Percentiles rank a stretch among this genome's conserved stretches.
phyloP scores from a whole-genome alignment of 164 flowering plant genomes.

The Dillenia suffruticosa region DNA sequence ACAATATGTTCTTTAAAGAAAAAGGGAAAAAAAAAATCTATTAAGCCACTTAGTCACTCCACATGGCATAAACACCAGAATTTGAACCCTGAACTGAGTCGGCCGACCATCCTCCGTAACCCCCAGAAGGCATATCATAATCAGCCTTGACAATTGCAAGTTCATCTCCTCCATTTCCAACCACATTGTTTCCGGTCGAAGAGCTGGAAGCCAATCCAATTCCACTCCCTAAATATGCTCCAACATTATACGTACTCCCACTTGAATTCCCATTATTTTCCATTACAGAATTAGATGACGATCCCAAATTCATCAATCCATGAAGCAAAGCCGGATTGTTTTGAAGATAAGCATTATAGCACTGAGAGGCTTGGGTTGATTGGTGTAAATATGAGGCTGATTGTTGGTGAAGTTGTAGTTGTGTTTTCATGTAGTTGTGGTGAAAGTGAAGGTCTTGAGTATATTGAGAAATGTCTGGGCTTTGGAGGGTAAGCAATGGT shows the following conservation, averaged over 20 bases:
- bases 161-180: slow-evolving; percentile 22
- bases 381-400: slow-evolving; percentile 11
- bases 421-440: slow-evolving; percentile 38
- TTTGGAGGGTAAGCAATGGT: slow-evolving; percentile 46
- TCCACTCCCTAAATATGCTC: slow-evolving; percentile 31
- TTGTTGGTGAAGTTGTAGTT: slow-evolving; percentile 48
- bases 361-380: slow-evolving; percentile 18
- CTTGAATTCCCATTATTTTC: slow-evolving; percentile 31
- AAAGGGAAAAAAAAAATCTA: no score
- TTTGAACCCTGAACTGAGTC: slow-evolving; percentile 49
- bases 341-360: slow-evolving; percentile 31
- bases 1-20: no score
- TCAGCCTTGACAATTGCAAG: slow-evolving; percentile 50
- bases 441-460: slow-evolving; percentile 28
- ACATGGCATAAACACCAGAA: slow-evolving; percentile 53
- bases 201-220: slow-evolving; percentile 27
- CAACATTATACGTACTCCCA: slow-evolving; percentile 29
- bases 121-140: slow-evolving; percentile 50
- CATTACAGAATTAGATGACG: slow-evolving; percentile 23
- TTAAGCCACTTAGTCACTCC: slow-evolving; percentile 46
- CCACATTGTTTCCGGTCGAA: slow-evolving; percentile 13
- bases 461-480: slow-evolving; percentile 35
- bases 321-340: slow-evolving; percentile 41
- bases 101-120: slow-evolving; percentile 47
- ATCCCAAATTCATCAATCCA: slow-evolving; percentile 42